phyloP scores from a whole-genome alignment of 352 stramenopile species.

The Phytophthora sp. region DNA sequence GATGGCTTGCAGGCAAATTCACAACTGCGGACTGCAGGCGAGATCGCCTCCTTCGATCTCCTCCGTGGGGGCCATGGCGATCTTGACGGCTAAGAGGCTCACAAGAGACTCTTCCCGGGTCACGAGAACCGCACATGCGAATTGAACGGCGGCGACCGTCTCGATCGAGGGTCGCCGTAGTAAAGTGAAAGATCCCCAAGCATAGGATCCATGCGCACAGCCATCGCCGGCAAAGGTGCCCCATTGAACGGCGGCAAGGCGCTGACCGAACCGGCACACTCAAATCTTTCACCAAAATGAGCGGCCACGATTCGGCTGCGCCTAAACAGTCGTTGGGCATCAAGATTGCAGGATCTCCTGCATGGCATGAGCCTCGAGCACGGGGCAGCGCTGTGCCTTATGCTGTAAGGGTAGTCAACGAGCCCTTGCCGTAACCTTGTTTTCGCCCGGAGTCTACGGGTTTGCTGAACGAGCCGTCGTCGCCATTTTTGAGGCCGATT shows the following conservation, averaged over 20 bases:
- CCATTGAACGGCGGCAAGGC: conserved; percentile 2
- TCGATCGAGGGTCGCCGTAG: conserved; percentile 12
- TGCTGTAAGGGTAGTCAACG: no score
- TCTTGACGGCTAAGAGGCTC: conserved; percentile 18
- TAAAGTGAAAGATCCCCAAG: not conserved
- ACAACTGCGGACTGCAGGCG: conserved; percentile 13
- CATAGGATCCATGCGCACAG: not conserved
- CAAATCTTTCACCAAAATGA: conserved; percentile 15
- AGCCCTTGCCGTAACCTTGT: no score
- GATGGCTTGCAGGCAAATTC: conserved; percentile 24
- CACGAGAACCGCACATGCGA: conserved; percentile 14
- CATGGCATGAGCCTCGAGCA: no score
- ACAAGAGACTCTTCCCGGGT: conserved; percentile 16
- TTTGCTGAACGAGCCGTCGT: no score
- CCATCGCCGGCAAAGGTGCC: no score
- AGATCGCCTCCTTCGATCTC: no score
- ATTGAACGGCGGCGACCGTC: conserved; percentile 14
- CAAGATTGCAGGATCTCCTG: no score
- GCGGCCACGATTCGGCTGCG: not conserved
- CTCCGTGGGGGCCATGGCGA: no score
- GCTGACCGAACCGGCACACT: not conserved
- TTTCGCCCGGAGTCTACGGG: no score
- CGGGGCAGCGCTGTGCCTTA: no score
- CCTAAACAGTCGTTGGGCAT: conserved; percentile 1
- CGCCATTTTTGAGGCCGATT: no score